phyloP scores from a whole-genome alignment of 148 eudicot species.

The Vaccinium myrtillus region DNA sequence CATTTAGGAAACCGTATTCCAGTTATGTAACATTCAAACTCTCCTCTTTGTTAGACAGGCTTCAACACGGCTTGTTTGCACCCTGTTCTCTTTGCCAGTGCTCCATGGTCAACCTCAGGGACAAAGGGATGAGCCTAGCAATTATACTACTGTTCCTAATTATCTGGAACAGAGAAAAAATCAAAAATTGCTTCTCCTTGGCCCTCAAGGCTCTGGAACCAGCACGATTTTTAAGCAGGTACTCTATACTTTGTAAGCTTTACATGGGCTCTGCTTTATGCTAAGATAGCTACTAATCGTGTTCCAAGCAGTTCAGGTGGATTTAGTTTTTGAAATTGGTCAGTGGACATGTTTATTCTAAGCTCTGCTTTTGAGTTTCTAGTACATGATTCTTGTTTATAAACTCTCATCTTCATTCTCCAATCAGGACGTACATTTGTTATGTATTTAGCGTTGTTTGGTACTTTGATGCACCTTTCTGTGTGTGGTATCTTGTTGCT shows the following conservation, averaged over 20 bases:
- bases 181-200: slow-evolving; percentile 87
- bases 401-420: not conserved
- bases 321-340: not conserved
- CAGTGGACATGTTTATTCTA: not conserved
- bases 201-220: slow-evolving; percentile 86
- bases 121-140: slow-evolving; percentile 77
- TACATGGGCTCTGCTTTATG: not conserved
- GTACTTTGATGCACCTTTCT: not conserved
- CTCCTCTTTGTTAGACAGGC: slow-evolving; percentile 50
- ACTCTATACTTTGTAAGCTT: slow-evolving; percentile 12
- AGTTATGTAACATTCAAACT: slow-evolving; percentile 12
- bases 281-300: not conserved
- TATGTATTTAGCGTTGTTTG: not conserved
- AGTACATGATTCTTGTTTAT: not conserved
- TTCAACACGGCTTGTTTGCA: slow-evolving; percentile 72
- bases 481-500: not conserved
- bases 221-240: slow-evolving; percentile 99
- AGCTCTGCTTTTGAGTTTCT: not conserved
- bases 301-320: not conserved
- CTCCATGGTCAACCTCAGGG: slow-evolving; percentile 83
- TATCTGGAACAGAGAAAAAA: slow-evolving; percentile 70
- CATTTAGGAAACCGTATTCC: not conserved
- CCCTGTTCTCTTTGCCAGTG: slow-evolving; percentile 86
- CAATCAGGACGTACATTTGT: not conserved
- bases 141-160: slow-evolving; percentile 68